These are phyloP conservation scores for Diaporthe australafricana DNA, from an alignment of 2,329 filamentous ascomycete species.

Conservation along the genomic window DNA sequence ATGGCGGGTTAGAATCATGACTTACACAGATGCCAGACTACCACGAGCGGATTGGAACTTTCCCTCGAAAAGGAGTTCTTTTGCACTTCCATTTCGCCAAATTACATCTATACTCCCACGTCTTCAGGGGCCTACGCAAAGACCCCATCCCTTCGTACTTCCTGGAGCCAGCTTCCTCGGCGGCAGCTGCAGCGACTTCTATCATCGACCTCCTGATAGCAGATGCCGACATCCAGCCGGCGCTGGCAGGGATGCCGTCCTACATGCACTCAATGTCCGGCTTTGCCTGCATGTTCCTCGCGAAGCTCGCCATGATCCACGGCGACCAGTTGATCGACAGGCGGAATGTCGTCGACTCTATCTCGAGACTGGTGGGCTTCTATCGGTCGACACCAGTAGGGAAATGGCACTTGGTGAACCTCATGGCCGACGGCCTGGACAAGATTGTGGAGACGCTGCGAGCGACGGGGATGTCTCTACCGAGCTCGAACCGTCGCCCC, in stretches of 20 bases:
- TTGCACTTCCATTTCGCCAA: conserved; percentile 48
- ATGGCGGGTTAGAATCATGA: not conserved
- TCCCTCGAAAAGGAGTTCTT: conserved; percentile 47
- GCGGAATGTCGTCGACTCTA: conserved; percentile 51
- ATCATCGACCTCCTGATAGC: conserved; percentile 51
- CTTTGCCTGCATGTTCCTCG: conserved; percentile 64
- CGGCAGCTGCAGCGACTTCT: conserved; percentile 46
- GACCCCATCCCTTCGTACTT: conserved; percentile 31
- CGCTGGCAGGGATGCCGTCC: conserved; percentile 57
- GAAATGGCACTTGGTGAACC: conserved; percentile 57
- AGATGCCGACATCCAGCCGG: conserved; percentile 49
- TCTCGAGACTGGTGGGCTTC: conserved; percentile 50
- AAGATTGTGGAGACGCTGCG: conserved; percentile 27
- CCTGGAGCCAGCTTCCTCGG: conserved; percentile 34
- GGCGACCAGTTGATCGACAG: conserved; percentile 51
- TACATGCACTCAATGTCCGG: conserved; percentile 66
- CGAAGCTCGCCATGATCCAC: conserved; percentile 58
- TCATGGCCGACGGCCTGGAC: conserved; percentile 52
- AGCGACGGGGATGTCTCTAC: not conserved
- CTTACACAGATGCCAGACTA: not conserved
- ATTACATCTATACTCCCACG: conserved; percentile 46
- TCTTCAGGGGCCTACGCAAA: conserved; percentile 43
- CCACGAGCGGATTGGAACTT: conserved; percentile 43
- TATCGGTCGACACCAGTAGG: conserved; percentile 54
- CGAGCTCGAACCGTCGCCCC: not conserved